phyloP scores from a whole-genome alignment of 1,284 basidiomycete genomes.

The Cryptococcus deneoformans region DNA sequence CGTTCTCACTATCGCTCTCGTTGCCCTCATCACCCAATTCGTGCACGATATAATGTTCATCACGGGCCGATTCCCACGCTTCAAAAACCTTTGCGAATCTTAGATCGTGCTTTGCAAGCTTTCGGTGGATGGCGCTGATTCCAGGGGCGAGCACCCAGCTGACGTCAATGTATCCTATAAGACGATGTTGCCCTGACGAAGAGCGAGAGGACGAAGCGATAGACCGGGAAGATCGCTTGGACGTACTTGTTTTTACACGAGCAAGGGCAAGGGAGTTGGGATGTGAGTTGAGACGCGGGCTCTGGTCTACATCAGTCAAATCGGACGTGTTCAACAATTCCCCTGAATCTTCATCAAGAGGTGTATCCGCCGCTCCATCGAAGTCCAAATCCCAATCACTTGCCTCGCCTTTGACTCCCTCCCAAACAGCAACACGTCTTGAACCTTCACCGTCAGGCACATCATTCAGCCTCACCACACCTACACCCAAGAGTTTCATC shows the following conservation, averaged over 20 bases:
- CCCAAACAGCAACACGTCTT: constrained; percentile 25
- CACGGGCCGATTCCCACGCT: constrained; percentile 41
- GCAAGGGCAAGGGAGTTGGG: neutral
- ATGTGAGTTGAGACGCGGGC: neutral
- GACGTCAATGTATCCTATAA: constrained; percentile 35
- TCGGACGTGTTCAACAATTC: neutral
- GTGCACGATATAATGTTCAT: constrained; percentile 14
- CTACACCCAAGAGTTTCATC: constrained; percentile 34
- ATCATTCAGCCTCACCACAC: constrained; percentile 31
- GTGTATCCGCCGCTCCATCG: neutral
- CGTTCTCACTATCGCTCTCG: constrained; percentile 9
- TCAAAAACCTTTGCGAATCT: constrained; percentile 42
- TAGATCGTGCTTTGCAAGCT: constrained; percentile 39
- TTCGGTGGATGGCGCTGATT: constrained; percentile 37
- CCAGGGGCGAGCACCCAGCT: constrained; percentile 37
- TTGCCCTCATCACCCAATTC: constrained; percentile 3
- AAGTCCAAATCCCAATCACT: neutral
- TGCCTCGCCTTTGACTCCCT: constrained; percentile 1
- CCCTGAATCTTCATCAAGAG: neutral
- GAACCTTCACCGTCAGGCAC: constrained; percentile 28
- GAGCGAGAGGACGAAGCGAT: neutral
- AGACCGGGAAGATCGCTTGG: constrained; percentile 6
- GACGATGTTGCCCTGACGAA: neutral
- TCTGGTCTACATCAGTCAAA: neutral
- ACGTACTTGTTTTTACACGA: neutral